These are phyloP conservation scores for Leucocoprinus sp. DNA, from an alignment of 768 basidiomycete species.

Conservation along the genomic window DNA sequence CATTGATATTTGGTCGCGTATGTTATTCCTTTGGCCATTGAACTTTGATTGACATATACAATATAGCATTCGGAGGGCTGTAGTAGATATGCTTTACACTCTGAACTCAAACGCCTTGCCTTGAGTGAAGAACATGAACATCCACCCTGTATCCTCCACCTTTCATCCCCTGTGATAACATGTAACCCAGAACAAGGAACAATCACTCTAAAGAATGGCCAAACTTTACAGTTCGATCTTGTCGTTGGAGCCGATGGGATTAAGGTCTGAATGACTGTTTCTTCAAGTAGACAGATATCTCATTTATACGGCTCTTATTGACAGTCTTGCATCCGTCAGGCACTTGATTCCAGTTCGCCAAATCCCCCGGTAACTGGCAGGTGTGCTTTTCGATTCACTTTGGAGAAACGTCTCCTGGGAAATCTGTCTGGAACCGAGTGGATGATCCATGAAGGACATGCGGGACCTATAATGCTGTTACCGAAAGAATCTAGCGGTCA, in stretches of 20 bases:
- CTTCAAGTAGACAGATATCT: neutral
- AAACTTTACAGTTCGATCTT: neutral
- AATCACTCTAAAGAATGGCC: neutral
- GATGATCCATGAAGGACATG: neutral
- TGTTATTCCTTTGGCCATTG: too few relatives aligned
- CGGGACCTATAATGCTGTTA: neutral
- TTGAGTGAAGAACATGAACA: neutral
- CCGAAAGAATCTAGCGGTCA: neutral
- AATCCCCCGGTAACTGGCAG: neutral
- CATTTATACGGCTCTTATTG: neutral
- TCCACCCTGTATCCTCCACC: neutral
- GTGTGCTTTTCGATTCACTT: neutral
- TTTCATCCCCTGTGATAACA: neutral
- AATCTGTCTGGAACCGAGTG: neutral
- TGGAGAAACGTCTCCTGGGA: neutral
- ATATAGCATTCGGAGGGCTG: neutral
- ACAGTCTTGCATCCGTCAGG: neutral
- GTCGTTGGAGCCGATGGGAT: neutral
- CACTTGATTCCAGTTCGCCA: neutral
- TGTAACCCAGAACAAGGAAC: neutral
- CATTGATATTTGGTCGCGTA: too few relatives aligned
- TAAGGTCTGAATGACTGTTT: neutral
- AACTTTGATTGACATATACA: too few relatives aligned
- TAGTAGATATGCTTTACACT: neutral
- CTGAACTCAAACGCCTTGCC: neutral